Evolutionary conservation across 2,329 filamentous ascomycete species (phyloP), one percentile per base, ranked within the genome.

Genomic region (Monascus ruber): DNA sequence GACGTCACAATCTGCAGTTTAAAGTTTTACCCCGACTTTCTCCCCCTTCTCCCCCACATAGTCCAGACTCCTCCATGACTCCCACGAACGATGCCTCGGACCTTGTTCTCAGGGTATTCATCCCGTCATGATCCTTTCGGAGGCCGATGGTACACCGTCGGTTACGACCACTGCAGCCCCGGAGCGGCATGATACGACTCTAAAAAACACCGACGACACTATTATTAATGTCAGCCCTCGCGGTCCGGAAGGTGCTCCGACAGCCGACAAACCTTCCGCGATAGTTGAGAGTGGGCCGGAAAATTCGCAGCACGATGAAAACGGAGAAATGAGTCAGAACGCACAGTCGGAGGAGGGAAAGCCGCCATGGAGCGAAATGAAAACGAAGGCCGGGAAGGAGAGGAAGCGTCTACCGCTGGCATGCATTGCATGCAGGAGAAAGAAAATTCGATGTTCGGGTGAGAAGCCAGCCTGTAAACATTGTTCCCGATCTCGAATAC

Each of bases 401-500:
- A 77, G 91, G 38, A 96, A 96, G 63, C 76, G 91, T 33, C 68
- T 98, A 28, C 91, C 91, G 2, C 70, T 96, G 38, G 91, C 91
- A 10, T 98, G 91, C 59, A 95, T 96, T 53, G 88, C 88, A 31
- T 98, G 91, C 56, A 78, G 91, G 28, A 76, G 91, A 54, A 98
- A 98, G 69, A 98, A 98, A 70, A 96, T 98, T 47, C 80, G 89
- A 38, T 98, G 91, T 60, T 96, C 89, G 0, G 91, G 91, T 42
- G 91, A 96, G 68, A 96, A 95, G 63, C 91, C 91, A 2, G 85
- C 88, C 0, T 98, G 91, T 71, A 95, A 94, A 62, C 91, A 96
- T 64, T 96, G 91, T 58, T 72, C 93, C 42, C 78, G 88, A 41
- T 94, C 89, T 37, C 78, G 89, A 33, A 93, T 94, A 50, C 89